Evolutionary conservation across 352 stramenopile genomes (phyloP).

Genomic region (Phytopythium litorale): DNA sequence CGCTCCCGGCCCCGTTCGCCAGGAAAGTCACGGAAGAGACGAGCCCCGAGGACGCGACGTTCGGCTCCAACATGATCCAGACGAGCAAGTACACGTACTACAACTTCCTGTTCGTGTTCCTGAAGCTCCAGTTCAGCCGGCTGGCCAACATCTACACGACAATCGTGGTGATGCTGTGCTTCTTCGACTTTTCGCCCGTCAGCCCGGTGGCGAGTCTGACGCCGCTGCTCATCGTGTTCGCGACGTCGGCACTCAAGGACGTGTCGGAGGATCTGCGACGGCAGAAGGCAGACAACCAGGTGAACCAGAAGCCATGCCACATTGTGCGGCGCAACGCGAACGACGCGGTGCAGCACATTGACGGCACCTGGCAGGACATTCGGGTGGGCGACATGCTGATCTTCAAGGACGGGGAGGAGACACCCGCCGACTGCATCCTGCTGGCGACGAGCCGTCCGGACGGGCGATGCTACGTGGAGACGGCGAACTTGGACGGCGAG

Average conservation of each 20-base stretch:
- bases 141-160: slow-evolving; percentile 88
- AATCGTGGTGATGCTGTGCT: slow-evolving; percentile 87
- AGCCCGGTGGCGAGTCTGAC: slow-evolving; percentile 80
- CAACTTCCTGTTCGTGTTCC: slow-evolving; percentile 88
- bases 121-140: slow-evolving; percentile 90
- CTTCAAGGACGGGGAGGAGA: slow-evolving; percentile 77
- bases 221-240: slow-evolving; percentile 85
- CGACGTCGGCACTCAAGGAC: slow-evolving; percentile 85
- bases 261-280: slow-evolving; percentile 78
- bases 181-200: slow-evolving; percentile 86
- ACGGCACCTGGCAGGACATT: slow-evolving; percentile 82
- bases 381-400: slow-evolving; percentile 80
- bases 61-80: slow-evolving; percentile 74
- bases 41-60: slow-evolving; percentile 27
- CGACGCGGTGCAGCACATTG: slow-evolving; percentile 58
- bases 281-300: slow-evolving; percentile 68
- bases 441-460: slow-evolving; percentile 70
- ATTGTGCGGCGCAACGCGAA: slow-evolving; percentile 63
- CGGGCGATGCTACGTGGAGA: slow-evolving; percentile 84
- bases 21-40: slow-evolving; percentile 7
- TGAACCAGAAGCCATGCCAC: slow-evolving; percentile 76
- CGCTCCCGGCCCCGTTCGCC: slow-evolving; percentile 1
- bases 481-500: slow-evolving; percentile 84
- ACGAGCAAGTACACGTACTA: slow-evolving; percentile 91
- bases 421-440: slow-evolving; percentile 79